Conservation (phyloP, 176 grass and related monocot species). For the Ensete ventricosum region DNA sequence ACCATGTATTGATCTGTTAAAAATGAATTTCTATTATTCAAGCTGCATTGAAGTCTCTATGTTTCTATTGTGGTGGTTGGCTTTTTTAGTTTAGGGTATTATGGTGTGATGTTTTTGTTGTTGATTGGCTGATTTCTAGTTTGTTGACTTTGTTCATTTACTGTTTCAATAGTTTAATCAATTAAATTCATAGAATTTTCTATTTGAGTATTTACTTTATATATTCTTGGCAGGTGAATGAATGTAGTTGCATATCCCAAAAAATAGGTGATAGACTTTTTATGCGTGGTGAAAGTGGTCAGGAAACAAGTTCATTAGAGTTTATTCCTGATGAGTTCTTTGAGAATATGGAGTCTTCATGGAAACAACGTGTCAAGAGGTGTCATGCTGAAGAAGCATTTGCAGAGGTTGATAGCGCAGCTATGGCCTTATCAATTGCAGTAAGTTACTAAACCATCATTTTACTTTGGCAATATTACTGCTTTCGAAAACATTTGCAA, state of each 20-base stretch:
- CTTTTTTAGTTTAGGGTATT: too few relatives aligned
- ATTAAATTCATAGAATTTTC: neutral
- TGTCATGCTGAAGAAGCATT: slow-evolving; percentile 79
- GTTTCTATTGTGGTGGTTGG: too few relatives aligned
- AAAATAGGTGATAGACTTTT: slow-evolving; percentile 74
- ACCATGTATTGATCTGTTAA: too few relatives aligned
- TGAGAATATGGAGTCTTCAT: slow-evolving; percentile 87
- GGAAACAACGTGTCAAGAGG: slow-evolving; percentile 92
- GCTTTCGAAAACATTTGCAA: neutral
- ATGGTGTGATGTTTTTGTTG: too few relatives aligned
- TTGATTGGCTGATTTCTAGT: neutral
- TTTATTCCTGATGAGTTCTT: slow-evolving; percentile 76
- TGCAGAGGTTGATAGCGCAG: slow-evolving; percentile 60
- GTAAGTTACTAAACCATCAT: neutral
- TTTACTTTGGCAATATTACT: neutral
- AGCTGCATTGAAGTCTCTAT: too few relatives aligned
- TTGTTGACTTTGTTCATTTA: neutral
- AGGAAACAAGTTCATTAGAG: slow-evolving; percentile 63
- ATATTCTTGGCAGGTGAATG: slow-evolving; percentile 48
- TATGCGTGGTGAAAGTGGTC: slow-evolving; percentile 62
- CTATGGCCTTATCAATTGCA: slow-evolving; percentile 43
- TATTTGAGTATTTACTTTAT: neutral
- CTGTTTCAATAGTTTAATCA: neutral
- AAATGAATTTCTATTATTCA: too few relatives aligned
- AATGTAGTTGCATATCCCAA: slow-evolving; percentile 66